phyloP scores from a whole-genome alignment of 495 filamentous ascomycete genomes.

The Hypoxylon fuscum region DNA sequence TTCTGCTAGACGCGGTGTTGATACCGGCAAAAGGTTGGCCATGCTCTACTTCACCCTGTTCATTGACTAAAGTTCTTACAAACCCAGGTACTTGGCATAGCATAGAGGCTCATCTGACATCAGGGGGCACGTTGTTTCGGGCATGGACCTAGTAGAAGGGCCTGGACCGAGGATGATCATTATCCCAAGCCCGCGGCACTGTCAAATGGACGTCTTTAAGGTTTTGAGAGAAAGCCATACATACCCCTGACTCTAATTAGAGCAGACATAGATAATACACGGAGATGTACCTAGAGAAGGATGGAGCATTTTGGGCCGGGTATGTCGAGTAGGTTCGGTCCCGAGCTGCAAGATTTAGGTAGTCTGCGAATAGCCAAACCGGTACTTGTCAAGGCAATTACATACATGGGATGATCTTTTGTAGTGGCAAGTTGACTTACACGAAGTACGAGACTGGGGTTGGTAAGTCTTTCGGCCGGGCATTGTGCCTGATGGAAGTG shows the following conservation, averaged over 20 bases:
- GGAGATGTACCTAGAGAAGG: too few species aligned
- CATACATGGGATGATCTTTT: too few species aligned
- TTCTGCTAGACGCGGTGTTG: background rate
- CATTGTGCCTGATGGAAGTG: conserved; percentile 5
- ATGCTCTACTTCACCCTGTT: background rate
- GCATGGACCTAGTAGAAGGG: conserved; percentile 16
- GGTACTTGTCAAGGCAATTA: too few species aligned
- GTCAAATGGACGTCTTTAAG: conserved; percentile 15
- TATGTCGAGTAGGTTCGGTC: conserved; percentile 11
- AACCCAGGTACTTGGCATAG: background rate
- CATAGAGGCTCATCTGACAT: conserved; percentile 28
- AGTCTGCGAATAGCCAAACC: background rate
- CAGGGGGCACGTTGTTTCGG: conserved; percentile 16
- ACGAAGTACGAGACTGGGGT: conserved; percentile 14
- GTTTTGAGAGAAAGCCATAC: conserved; percentile 32
- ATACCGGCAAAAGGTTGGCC: background rate
- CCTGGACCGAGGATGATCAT: conserved; percentile 24
- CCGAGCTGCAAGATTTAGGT: conserved; percentile 9
- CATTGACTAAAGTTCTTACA: background rate
- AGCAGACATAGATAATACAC: too few species aligned
- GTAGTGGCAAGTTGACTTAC: background rate
- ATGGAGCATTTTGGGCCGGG: background rate
- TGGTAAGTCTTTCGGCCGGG: background rate
- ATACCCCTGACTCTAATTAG: conserved; percentile 15
- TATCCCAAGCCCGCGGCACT: conserved; percentile 24